Evolutionary conservation across 2,329 filamentous ascomycete genomes (phyloP).

Genomic region (Scorias spongiosa): DNA sequence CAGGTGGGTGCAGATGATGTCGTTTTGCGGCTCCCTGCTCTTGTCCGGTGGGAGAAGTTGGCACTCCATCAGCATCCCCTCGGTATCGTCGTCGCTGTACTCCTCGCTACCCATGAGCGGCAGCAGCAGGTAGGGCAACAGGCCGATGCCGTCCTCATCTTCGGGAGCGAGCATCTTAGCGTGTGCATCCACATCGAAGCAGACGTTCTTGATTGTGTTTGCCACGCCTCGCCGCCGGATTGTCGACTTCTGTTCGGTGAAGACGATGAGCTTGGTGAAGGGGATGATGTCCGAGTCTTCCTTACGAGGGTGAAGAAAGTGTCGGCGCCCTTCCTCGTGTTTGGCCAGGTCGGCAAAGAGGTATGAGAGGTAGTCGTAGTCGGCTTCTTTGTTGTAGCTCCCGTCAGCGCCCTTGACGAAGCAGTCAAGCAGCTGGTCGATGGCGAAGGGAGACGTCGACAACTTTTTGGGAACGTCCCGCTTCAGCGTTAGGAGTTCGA

Average conservation of each 20-base stretch:
- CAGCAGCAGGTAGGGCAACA: constrained; percentile 76
- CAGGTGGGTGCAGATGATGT: constrained; percentile 72
- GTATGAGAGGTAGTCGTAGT: constrained; percentile 89
- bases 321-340: constrained; percentile 52
- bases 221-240: constrained; percentile 89
- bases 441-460: constrained; percentile 53
- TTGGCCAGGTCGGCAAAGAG: constrained; percentile 84
- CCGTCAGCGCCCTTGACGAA: constrained; percentile 86
- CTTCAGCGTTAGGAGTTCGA: constrained; percentile 51
- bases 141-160: constrained; percentile 54
- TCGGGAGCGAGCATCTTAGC: constrained; percentile 24
- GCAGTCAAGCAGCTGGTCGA: constrained; percentile 87
- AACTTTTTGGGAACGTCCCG: constrained; percentile 55
- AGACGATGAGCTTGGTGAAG: constrained; percentile 80
- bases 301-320: constrained; percentile 57
- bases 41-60: constrained; percentile 86
- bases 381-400: constrained; percentile 66
- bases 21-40: constrained; percentile 58
- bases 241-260: constrained; percentile 76
- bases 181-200: constrained; percentile 68
- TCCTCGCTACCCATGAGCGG: constrained; percentile 81
- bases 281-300: constrained; percentile 72
- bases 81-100: constrained; percentile 71
- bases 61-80: constrained; percentile 76
- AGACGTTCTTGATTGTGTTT: constrained; percentile 83